A percentile compares a stretch with the other conserved stretches of the same genome.
Conservation (phyloP, 2,329 filamentous ascomycete genomes). For the Fusarium poae region DNA sequence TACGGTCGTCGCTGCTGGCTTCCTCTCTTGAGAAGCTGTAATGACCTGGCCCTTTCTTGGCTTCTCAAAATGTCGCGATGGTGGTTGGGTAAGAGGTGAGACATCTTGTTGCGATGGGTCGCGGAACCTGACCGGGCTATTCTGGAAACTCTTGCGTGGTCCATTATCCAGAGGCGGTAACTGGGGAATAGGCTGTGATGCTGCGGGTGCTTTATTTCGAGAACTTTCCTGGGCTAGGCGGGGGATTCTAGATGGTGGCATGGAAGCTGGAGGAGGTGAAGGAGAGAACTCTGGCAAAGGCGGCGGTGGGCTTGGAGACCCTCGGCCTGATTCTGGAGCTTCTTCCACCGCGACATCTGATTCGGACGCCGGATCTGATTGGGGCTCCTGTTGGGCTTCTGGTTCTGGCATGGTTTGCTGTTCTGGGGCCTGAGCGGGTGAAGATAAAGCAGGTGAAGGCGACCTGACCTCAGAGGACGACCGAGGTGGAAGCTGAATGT, state of each 20-base stretch:
- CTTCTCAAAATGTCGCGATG: conserved; percentile 48
- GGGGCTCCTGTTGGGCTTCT: neutral
- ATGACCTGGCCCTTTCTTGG: conserved; percentile 18
- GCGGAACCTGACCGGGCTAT: conserved; percentile 66
- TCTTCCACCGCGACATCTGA: neutral
- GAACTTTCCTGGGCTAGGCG: conserved; percentile 13
- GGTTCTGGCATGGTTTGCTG: neutral
- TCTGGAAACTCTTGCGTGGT: conserved; percentile 70
- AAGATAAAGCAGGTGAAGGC: neutral
- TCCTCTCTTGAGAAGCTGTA: conserved; percentile 1
- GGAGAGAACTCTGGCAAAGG: conserved; percentile 18
- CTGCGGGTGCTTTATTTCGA: conserved; percentile 13
- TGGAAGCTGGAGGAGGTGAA: conserved; percentile 28
- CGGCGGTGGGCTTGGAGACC: conserved; percentile 9
- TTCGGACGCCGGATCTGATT: neutral
- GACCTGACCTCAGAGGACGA: conserved; percentile 8
- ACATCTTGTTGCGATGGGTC: conserved; percentile 53
- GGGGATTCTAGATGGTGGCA: conserved; percentile 35
- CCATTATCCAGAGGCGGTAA: conserved; percentile 61
- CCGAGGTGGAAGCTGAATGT: conserved; percentile 4
- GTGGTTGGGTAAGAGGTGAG: conserved; percentile 64
- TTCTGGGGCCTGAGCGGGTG: neutral
- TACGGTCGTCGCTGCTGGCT: neutral
- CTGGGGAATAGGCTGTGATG: conserved; percentile 31
- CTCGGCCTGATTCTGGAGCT: neutral